Conservation (phyloP, 495 filamentous ascomycete genomes). For the Neurospora sp. region DNA sequence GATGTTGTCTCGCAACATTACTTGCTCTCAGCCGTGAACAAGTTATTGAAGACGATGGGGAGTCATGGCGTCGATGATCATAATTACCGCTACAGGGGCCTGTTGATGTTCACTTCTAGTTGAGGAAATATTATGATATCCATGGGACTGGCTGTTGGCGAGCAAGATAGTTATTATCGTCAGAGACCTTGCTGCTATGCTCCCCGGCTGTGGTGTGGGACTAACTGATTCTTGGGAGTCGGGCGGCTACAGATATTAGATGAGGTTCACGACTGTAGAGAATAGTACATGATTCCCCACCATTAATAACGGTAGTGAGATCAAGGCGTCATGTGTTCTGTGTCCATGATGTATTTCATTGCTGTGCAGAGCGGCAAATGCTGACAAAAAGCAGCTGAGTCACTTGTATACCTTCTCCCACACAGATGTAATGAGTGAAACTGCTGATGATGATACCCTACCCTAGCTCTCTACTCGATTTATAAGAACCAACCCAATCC, state of each 20-base stretch:
- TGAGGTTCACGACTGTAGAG: background rate
- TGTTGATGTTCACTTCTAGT: background rate
- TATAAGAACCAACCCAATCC: background rate
- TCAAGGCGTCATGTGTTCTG: background rate
- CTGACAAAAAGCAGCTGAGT: background rate
- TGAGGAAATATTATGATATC: background rate
- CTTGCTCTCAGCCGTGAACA: background rate
- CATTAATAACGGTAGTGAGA: background rate
- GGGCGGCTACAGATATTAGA: background rate
- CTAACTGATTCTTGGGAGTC: background rate
- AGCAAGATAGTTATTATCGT: background rate
- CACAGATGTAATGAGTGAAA: background rate
- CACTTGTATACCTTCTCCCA: background rate
- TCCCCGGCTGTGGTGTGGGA: background rate
- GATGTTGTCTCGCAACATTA: background rate
- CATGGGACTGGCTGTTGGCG: background rate
- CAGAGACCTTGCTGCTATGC: background rate
- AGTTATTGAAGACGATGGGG: background rate
- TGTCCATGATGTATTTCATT: background rate
- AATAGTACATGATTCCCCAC: background rate
- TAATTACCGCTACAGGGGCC: background rate
- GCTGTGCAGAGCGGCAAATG: background rate
- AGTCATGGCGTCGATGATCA: background rate
- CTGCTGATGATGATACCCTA: background rate
- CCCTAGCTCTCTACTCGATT: background rate